Base-by-base conservation (phyloP, 2,329 filamentous ascomycete species). In the Colletotrichum truncatum region DNA sequence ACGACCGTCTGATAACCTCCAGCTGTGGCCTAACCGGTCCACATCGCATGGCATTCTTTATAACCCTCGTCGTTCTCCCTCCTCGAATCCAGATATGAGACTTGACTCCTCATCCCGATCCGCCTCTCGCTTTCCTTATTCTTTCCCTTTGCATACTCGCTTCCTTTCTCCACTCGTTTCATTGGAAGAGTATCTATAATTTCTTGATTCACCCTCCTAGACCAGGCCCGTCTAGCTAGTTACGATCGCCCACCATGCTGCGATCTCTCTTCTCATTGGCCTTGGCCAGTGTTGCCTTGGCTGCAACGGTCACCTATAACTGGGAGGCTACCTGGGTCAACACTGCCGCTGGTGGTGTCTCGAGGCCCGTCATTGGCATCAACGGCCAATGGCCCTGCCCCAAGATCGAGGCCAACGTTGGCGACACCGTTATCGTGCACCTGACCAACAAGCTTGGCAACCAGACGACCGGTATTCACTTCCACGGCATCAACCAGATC, bases 351-450 rank as follows among this genome's bases (percentile, higher is more conserved):
- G 78, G 81, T 61, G 79, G 79, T 32, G 73, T 76, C 46, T 62
- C 67, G 10, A 72, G 78, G 21, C 73, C 77, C 3, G 75, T 80
- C 43, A 75, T 80, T 12, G 87, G 86, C 11, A 86, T 91, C 74
- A 91, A 91, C 70, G 82, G 82, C 4, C 73, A 85, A 70, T 89
- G 88, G 85, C 89, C 89, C 11, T 84, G 87, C 57, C 89, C 89
- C 2, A 72, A 74, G 6, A 82, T 89, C 28, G 79, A 85, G 62
- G 85, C 82, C 41, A 81, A 75, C 45, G 78, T 82, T 25, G 85
- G 85, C 34, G 85, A 88, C 67, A 81, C 76, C 26, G 62, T 87
- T 48, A 70, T 85, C 6, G 76, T 87, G 39, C 83, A 82, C 61
- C 72, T 86, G 16, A 74, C 75, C 68, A 88, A 88, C 73, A 72